Evolutionary conservation across 2,329 filamentous ascomycete species (phyloP), one percentile per base, ranked within the genome.

Genomic region (Hypoxylon sp.): DNA sequence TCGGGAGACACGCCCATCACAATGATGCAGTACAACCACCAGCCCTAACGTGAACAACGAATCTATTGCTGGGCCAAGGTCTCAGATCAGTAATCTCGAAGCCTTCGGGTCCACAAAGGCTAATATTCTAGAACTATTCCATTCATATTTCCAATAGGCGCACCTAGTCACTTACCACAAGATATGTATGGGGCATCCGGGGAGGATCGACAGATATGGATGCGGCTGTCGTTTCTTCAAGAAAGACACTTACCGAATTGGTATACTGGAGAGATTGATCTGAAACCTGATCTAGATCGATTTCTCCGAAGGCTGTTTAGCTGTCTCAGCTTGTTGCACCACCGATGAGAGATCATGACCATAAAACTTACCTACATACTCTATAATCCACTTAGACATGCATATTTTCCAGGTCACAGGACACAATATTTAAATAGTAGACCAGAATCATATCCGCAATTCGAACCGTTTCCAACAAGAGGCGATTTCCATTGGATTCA

Each of bases 111-210:
- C 34, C 38, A 23, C 38, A 12, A 36, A 17, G 51, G 31, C 46
- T 40, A 32, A 42, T 44, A 32, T 54, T 57, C 55, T 54, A 55
- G 55, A 55, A 57, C 37, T 4, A 27, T 55, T 55, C 51, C 7
- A 47, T 23, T 46, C 7, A 47, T 23, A 13, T 36, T 34, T 27
- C 27, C 37, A 17, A 31, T 27, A 41, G 26, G 51, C 46, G 47
- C 20, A 23, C 51, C 17, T 26, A 13, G 17, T 31, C 7, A 26
- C 23, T 23, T 12, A 23, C 34, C 43, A 27, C 12, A 40, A 20
- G 9, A 6, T 13, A 26, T 11, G 7, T 35, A 34, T 3, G 16
- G 17, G 26, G 7, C 13, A 50, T 27, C 8, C n/a, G 16, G 19
- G 31, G 23, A 46, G 20, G 46, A 45, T 45, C 30, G 41, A 13